These are phyloP conservation scores for Lasiosphaeris hirsuta DNA, from an alignment of 495 filamentous ascomycete genomes.

Conservation along the genomic window DNA sequence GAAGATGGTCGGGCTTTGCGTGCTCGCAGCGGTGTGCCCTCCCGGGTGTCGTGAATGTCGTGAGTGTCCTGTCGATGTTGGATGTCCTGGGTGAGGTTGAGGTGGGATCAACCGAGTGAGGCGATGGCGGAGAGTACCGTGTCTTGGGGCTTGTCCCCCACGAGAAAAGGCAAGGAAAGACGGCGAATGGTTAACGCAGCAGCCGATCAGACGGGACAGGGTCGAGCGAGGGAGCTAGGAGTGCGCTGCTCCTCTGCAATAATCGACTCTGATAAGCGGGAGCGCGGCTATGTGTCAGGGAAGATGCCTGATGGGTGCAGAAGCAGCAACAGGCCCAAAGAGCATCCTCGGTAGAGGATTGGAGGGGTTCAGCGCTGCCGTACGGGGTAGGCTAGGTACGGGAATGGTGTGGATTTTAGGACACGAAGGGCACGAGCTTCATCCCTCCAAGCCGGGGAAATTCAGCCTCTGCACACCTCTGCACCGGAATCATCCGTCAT, in stretches of 20 bases:
- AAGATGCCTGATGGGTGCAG: constrained; percentile 16
- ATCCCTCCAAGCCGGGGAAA: constrained; percentile 10
- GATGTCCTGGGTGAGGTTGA: not conserved
- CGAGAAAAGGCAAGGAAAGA: constrained; percentile 1
- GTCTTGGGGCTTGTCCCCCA: not conserved
- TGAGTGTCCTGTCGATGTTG: too few species aligned
- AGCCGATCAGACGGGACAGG: not conserved
- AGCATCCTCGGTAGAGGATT: constrained; percentile 7
- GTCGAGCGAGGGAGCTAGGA: constrained; percentile 2
- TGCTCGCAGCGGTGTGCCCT: too few species aligned
- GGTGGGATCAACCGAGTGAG: constrained; percentile 8
- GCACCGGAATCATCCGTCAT: constrained; percentile 12
- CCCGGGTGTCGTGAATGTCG: too few species aligned
- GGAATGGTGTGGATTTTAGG: not conserved
- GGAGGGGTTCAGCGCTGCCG: not conserved
- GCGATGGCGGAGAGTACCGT: constrained; percentile 1
- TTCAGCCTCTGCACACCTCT: constrained; percentile 11
- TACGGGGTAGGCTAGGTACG: not conserved
- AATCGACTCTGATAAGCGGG: not conserved
- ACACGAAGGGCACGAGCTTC: constrained; percentile 12
- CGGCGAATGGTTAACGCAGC: not conserved
- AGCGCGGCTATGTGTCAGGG: constrained; percentile 9
- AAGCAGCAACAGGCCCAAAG: constrained; percentile 9
- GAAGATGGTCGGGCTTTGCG: not conserved
- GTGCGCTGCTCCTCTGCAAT: not conserved